A percentile compares a stretch with the other conserved stretches of the same genome.
Evolutionary conservation across 2,329 filamentous ascomycete species (phyloP).

Genomic region (Penicillium palitans): DNA sequence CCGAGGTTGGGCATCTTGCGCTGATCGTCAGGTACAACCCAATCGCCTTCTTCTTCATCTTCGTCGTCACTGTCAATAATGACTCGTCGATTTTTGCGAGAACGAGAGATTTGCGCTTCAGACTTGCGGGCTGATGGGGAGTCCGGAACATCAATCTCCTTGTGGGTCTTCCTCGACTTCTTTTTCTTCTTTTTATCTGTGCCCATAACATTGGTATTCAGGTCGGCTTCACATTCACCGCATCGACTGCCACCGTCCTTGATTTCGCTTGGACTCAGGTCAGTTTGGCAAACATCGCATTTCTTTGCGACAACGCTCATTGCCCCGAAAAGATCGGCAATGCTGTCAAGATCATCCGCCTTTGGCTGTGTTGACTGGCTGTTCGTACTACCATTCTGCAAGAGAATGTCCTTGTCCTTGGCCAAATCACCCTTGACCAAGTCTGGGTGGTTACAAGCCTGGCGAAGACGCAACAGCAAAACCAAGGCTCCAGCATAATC

Average conservation of each 20-base stretch:
- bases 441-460: conserved; percentile 92
- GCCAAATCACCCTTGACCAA: conserved; percentile 81
- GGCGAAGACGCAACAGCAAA: conserved; percentile 81
- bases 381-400: conserved; percentile 57
- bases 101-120: conserved; percentile 27
- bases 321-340: conserved; percentile 83
- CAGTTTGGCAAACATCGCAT: conserved; percentile 79
- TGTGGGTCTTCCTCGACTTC: conserved; percentile 50
- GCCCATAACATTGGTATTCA: conserved; percentile 58
- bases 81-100: conserved; percentile 44
- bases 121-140: conserved; percentile 25
- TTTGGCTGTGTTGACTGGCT: conserved; percentile 54
- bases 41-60: conserved; percentile 69
- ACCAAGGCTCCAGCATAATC: conserved; percentile 95
- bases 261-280: conserved; percentile 60
- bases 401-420: conserved; percentile 82
- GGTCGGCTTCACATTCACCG: conserved; percentile 70
- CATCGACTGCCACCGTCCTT: conserved; percentile 61
- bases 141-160: conserved; percentile 35
- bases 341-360: conserved; percentile 70
- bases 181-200: conserved; percentile 45
- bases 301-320: conserved; percentile 75
- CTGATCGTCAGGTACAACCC: conserved; percentile 73
- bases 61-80: conserved; percentile 59
- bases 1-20: conserved; percentile 63